phyloP scores from a whole-genome alignment of 768 basidiomycete genomes.

The Lentinus brumalis region DNA sequence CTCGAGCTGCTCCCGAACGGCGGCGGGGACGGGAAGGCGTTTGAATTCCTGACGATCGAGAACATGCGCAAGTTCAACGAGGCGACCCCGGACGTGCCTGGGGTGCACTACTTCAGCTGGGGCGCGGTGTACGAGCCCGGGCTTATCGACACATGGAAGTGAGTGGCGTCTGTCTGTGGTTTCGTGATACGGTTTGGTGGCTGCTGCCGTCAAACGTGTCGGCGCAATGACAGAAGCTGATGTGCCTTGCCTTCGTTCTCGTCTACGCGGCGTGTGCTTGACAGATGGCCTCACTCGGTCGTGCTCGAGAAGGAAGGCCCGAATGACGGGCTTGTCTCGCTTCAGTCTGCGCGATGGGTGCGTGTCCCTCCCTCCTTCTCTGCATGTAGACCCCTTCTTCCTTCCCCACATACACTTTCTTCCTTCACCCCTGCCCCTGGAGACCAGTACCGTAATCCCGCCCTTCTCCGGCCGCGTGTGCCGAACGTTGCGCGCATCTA shows the following conservation, averaged over 20 bases:
- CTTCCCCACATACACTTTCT: background rate
- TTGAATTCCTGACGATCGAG: slow-evolving; percentile 81
- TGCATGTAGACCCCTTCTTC: background rate
- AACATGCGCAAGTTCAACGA: slow-evolving; percentile 91
- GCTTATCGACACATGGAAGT: slow-evolving; percentile 87
- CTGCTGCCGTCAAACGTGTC: background rate
- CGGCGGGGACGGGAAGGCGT: slow-evolving; percentile 93
- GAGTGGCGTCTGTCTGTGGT: slow-evolving; percentile 19
- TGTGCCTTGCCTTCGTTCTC: background rate
- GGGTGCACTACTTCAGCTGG: slow-evolving; percentile 92
- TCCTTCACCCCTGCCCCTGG: background rate
- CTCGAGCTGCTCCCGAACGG: slow-evolving; percentile 88
- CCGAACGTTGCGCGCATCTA: background rate
- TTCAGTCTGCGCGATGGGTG: slow-evolving; percentile 86
- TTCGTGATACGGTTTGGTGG: background rate
- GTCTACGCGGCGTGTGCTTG: background rate
- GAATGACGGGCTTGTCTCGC: slow-evolving; percentile 92
- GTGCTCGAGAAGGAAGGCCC: slow-evolving; percentile 86
- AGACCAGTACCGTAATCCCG: slow-evolving; percentile 3
- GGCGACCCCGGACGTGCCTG: slow-evolving; percentile 74
- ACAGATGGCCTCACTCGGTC: slow-evolving; percentile 72
- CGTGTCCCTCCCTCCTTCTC: slow-evolving; percentile 6
- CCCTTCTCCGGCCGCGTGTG: background rate
- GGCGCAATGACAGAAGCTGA: background rate
- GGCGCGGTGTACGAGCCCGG: slow-evolving; percentile 90